Evolutionary conservation across 805 yeast genomes (phyloP).

Genomic region (Torulaspora gathmanii): DNA sequence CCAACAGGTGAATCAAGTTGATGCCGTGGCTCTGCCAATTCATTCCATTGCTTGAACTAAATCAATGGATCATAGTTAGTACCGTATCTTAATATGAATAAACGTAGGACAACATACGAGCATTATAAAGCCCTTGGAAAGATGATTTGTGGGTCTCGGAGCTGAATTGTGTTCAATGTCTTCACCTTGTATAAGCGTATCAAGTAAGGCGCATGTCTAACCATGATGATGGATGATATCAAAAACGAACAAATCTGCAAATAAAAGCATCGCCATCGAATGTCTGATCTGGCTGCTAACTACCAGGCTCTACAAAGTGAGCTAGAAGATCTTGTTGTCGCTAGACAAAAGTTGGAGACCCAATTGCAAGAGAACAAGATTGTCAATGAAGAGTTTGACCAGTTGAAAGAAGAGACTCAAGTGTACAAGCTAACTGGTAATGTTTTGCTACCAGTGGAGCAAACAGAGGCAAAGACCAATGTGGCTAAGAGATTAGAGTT

Average conservation of each 20-base stretch:
- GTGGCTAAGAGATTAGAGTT: conserved; percentile 88
- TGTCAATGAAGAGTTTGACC: conserved; percentile 74
- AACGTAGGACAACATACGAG: conserved; percentile 4
- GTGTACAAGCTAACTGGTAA: conserved; percentile 91
- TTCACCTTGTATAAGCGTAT: not conserved
- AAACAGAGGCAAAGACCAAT: conserved; percentile 72
- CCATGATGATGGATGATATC: not conserved
- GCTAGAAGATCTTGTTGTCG: conserved; percentile 51
- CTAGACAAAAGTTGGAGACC: conserved; percentile 85
- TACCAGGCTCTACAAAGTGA: conserved; percentile 44
- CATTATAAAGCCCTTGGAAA: not conserved
- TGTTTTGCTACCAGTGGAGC: conserved; percentile 84
- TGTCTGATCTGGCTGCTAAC: conserved; percentile 24
- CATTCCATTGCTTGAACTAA: conserved; percentile 50
- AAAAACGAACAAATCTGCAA: not conserved
- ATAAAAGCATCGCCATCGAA: not conserved
- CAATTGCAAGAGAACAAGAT: conserved; percentile 92
- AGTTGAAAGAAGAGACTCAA: conserved; percentile 61
- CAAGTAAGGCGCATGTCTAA: not conserved
- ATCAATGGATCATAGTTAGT: conserved; percentile 1
- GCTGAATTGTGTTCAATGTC: not conserved
- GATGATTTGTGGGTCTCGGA: not conserved
- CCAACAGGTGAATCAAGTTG: conserved; percentile 36
- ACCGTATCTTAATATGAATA: not conserved
- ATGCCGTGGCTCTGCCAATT: conserved; percentile 46